These are phyloP conservation scores for Penicillium janthinellum DNA, from an alignment of 2,329 filamentous ascomycete species.

Conservation along the genomic window DNA sequence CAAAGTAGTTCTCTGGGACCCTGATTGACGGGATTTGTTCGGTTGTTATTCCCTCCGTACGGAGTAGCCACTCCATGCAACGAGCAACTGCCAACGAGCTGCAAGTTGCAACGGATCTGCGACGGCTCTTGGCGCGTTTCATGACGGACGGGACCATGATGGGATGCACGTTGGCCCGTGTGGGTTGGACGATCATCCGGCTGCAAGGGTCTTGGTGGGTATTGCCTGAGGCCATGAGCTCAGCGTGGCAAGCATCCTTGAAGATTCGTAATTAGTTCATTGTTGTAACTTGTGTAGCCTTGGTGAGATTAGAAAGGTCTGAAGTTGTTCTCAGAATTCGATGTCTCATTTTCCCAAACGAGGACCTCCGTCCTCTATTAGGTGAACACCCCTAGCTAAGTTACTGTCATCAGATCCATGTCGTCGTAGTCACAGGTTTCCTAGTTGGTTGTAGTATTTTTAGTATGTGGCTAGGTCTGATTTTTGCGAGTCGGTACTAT, in stretches of 20 bases:
- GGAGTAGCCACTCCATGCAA: neutral
- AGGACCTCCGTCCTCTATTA: neutral
- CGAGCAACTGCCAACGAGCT: constrained; percentile 3
- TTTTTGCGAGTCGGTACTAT: neutral
- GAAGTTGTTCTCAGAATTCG: neutral
- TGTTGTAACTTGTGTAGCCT: neutral
- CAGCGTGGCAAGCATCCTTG: neutral
- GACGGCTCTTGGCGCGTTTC: constrained; percentile 25
- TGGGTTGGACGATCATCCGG: constrained; percentile 19
- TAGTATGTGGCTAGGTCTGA: neutral
- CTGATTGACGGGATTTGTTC: neutral
- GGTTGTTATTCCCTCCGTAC: neutral
- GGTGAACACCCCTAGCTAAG: neutral
- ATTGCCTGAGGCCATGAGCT: neutral
- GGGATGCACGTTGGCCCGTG: constrained; percentile 24
- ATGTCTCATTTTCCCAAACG: neutral
- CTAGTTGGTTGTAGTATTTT: neutral
- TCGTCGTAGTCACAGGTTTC: neutral
- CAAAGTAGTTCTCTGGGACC: neutral
- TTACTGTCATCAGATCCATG: neutral
- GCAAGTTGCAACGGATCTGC: constrained; percentile 23
- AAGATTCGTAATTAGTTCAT: neutral
- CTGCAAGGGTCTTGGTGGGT: neutral
- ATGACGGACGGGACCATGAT: constrained; percentile 18
- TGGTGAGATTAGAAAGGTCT: neutral